These are phyloP conservation scores for Tuber indicum DNA, from an alignment of 495 filamentous ascomycete genomes.

Conservation along the genomic window DNA sequence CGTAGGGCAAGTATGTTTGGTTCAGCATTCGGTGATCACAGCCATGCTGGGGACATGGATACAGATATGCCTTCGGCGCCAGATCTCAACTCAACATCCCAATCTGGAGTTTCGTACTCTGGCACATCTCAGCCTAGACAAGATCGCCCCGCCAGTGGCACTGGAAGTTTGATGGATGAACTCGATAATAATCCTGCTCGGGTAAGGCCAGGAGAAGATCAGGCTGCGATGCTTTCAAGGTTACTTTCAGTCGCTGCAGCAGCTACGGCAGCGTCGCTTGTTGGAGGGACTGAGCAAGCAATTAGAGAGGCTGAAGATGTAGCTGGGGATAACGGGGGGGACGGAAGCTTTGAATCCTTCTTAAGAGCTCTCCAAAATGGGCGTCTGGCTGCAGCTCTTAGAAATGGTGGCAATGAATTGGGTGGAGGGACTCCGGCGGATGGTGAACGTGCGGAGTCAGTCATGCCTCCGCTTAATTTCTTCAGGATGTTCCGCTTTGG, in stretches of 20 bases:
- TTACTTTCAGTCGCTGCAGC: conserved; percentile 56
- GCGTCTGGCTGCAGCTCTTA: conserved; percentile 46
- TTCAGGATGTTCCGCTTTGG: conserved; percentile 58
- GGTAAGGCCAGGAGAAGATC: conserved; percentile 52
- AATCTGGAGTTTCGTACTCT: conserved; percentile 10
- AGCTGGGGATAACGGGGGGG: conserved; percentile 52
- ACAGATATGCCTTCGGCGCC: conserved; percentile 31
- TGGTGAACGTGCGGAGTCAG: conserved; percentile 40
- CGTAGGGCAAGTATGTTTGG: conserved; percentile 27
- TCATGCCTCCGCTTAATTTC: conserved; percentile 53
- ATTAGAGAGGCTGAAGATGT: conserved; percentile 55
- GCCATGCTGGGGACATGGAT: conserved; percentile 33
- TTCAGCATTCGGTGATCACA: conserved; percentile 14
- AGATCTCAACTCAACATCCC: conserved; percentile 19
- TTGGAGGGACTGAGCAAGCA: conserved; percentile 51
- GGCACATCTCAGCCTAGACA: conserved; percentile 29
- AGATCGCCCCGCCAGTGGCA: conserved; percentile 20
- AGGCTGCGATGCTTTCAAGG: conserved; percentile 52
- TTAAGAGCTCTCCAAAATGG: conserved; percentile 54
- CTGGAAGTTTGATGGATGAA: conserved; percentile 42
- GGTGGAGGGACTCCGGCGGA: conserved; percentile 37
- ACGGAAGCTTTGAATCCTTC: conserved; percentile 54
- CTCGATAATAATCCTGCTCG: conserved; percentile 51
- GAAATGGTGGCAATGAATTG: conserved; percentile 43
- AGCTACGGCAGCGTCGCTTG: conserved; percentile 56